These are phyloP conservation scores for Hanseniaspora mollemarum DNA, from an alignment of 805 yeast genomes.

Conservation along the genomic window DNA sequence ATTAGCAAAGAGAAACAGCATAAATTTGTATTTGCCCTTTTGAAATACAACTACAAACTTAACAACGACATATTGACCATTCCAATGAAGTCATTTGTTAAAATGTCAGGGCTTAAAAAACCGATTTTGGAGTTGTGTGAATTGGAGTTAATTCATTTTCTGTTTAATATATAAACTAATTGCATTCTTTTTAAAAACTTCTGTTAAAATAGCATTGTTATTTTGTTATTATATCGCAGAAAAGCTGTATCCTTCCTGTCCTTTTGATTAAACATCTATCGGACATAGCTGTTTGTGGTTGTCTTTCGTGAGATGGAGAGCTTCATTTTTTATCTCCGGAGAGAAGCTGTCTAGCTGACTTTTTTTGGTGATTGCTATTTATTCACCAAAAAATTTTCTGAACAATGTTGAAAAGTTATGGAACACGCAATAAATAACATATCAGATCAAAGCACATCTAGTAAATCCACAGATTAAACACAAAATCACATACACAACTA, in stretches of 20 bases:
- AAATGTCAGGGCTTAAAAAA: constrained; percentile 6
- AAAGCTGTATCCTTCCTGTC: no score
- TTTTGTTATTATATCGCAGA: no score
- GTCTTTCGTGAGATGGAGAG: neutral
- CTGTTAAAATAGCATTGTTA: no score
- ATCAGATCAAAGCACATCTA: neutral
- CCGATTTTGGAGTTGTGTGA: neutral
- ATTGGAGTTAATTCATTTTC: neutral
- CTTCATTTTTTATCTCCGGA: neutral
- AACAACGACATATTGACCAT: constrained; percentile 29
- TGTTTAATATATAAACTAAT: neutral
- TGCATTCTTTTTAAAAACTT: no score
- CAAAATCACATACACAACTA: no score
- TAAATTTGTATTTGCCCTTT: constrained; percentile 36
- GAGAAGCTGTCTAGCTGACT: no score
- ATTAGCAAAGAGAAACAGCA: constrained; percentile 18
- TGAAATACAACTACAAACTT: constrained; percentile 38
- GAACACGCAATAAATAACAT: neutral
- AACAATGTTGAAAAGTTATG: no score
- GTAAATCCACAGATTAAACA: neutral
- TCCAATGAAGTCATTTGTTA: constrained; percentile 4
- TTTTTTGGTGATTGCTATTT: no score
- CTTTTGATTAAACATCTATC: no score
- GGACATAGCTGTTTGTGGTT: no score
- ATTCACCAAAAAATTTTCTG: neutral